These are phyloP conservation scores for Articulospora tetracladia DNA, from an alignment of 495 filamentous ascomycete species.

Conservation along the genomic window DNA sequence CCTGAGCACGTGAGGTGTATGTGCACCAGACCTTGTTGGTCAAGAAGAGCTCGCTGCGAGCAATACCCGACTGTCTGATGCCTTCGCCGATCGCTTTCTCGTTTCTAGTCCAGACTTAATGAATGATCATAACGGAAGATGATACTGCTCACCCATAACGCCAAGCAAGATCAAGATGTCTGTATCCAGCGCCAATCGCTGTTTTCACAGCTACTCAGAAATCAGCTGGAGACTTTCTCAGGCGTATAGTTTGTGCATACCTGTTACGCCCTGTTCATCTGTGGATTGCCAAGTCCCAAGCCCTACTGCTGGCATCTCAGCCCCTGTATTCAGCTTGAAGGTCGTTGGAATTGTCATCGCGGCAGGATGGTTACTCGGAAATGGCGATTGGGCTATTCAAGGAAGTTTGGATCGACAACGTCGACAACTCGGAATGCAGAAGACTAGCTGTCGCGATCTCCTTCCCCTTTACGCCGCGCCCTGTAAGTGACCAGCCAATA, in stretches of 20 bases:
- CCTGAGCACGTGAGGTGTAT: constrained; percentile 54
- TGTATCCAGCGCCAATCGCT: constrained; percentile 50
- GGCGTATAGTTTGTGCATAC: background rate
- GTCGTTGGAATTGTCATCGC: background rate
- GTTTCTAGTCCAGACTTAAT: background rate
- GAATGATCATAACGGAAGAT: background rate
- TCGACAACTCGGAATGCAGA: too few relatives aligned
- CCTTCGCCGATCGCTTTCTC: background rate
- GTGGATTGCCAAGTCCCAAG: constrained; percentile 75
- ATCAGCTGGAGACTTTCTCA: background rate
- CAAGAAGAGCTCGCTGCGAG: constrained; percentile 61
- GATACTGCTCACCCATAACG: background rate
- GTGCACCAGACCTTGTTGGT: constrained; percentile 71
- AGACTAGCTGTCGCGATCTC: too few relatives aligned
- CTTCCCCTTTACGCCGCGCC: too few relatives aligned
- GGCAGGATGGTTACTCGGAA: too few relatives aligned
- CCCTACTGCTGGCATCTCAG: constrained; percentile 68
- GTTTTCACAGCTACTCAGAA: constrained; percentile 24
- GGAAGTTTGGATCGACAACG: too few relatives aligned
- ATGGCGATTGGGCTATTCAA: too few relatives aligned
- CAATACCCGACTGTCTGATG: constrained; percentile 4
- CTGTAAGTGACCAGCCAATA: too few relatives aligned
- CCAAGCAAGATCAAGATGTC: constrained; percentile 49
- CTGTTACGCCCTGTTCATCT: constrained; percentile 33
- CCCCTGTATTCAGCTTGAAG: constrained; percentile 72